Percentiles rank a stretch among this genome's conserved stretches.
Evolutionary conservation across 2,329 filamentous ascomycete species (phyloP).

Genomic region (Fusarium paranaense): DNA sequence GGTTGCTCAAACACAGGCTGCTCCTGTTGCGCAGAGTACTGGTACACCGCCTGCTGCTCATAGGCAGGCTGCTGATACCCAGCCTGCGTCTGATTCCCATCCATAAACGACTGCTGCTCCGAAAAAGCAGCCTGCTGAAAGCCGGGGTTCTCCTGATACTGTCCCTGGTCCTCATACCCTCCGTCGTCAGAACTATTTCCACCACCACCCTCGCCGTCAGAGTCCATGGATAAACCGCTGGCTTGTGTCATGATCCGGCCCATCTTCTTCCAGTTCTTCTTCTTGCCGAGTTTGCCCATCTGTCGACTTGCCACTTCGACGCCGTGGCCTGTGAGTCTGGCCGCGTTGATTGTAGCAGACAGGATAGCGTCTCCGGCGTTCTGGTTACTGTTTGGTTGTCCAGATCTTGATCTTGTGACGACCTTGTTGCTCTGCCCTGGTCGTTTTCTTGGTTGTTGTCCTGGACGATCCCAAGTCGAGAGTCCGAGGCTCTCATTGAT

Average conservation of each 20-base stretch:
- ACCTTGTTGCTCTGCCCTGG: constrained; percentile 6
- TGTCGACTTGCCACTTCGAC: constrained; percentile 35
- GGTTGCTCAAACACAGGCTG: constrained; percentile 20
- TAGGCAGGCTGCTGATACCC: constrained; percentile 23
- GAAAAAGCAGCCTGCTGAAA: constrained; percentile 17
- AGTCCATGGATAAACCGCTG: constrained; percentile 3
- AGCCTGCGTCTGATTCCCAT: not conserved
- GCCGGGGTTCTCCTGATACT: constrained; percentile 25
- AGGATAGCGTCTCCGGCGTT: constrained; percentile 21
- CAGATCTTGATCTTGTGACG: constrained; percentile 10
- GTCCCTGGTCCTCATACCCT: not conserved
- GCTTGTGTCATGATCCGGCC: constrained; percentile 25
- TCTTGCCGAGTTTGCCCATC: constrained; percentile 44
- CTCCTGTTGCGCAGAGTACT: constrained; percentile 7
- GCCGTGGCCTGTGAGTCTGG: constrained; percentile 32
- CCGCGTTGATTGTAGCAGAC: constrained; percentile 36
- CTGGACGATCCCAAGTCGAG: constrained; percentile 45
- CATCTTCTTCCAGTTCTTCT: constrained; percentile 41
- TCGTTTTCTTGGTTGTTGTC: constrained; percentile 37
- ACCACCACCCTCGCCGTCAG: constrained; percentile 20
- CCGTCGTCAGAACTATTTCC: constrained; percentile 7
- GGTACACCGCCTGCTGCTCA: constrained; percentile 23
- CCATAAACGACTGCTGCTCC: constrained; percentile 2
- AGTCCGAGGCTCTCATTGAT: constrained; percentile 43
- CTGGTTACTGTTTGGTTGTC: constrained; percentile 6